Evolutionary conservation across 1,139 yeast species (phyloP).

Genomic region (Suhomyces chickasaworum): DNA sequence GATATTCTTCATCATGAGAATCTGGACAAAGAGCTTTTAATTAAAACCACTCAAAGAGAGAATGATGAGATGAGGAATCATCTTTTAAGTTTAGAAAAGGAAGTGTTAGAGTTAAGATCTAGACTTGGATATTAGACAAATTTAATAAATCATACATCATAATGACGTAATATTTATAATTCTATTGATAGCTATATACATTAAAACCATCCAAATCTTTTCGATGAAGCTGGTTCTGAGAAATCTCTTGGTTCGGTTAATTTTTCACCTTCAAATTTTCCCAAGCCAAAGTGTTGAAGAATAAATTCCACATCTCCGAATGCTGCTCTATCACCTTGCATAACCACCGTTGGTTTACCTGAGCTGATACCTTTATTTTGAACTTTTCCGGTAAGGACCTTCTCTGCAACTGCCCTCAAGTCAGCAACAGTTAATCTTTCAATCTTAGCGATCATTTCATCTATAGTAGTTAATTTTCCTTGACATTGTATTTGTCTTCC

Average conservation of each 20-base stretch:
- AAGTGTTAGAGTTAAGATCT: slow-evolving; percentile 62
- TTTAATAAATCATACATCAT: neutral
- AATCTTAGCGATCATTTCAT: slow-evolving; percentile 81
- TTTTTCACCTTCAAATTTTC: slow-evolving; percentile 37
- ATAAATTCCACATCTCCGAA: slow-evolving; percentile 82
- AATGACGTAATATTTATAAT: neutral
- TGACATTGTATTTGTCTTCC: slow-evolving; percentile 93
- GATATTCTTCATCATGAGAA: slow-evolving; percentile 40
- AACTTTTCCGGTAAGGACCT: slow-evolving; percentile 70
- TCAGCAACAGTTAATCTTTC: slow-evolving; percentile 67
- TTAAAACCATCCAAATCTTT: slow-evolving; percentile 27
- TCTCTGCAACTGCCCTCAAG: slow-evolving; percentile 71
- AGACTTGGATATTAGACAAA: slow-evolving; percentile 22
- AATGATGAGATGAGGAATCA: slow-evolving; percentile 54
- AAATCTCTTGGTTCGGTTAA: slow-evolving; percentile 35
- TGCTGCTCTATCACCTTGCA: slow-evolving; percentile 83
- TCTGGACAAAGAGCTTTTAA: slow-evolving; percentile 45
- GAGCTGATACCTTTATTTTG: slow-evolving; percentile 51
- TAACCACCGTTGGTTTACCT: slow-evolving; percentile 77
- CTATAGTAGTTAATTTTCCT: slow-evolving; percentile 73
- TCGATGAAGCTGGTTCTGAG: slow-evolving; percentile 16
- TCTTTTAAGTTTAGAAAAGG: slow-evolving; percentile 60
- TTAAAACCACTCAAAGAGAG: slow-evolving; percentile 39
- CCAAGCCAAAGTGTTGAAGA: slow-evolving; percentile 73
- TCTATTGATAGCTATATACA: slow-evolving; percentile 9